Conservation (phyloP, 2,329 filamentous ascomycete species). For the Nannizziopsis barbatae region DNA sequence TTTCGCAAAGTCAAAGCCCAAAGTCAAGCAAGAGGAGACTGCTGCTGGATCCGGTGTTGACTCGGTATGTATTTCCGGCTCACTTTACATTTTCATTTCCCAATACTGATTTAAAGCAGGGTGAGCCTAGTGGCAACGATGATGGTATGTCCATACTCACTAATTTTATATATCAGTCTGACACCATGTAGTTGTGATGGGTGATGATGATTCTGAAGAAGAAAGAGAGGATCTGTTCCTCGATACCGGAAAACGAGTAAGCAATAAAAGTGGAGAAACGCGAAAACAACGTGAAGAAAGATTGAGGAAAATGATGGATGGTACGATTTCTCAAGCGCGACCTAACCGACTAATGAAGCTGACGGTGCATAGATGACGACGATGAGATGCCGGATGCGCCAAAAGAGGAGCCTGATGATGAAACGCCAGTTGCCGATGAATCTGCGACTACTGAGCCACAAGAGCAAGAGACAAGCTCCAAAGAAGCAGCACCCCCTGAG, state of each 20-base stretch:
- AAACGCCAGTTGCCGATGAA: constrained; percentile 11
- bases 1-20: constrained; percentile 61
- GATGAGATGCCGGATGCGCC: constrained; percentile 50
- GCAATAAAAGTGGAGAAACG: constrained; percentile 33
- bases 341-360: constrained; percentile 12
- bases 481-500: constrained; percentile 35
- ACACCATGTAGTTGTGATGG: constrained; percentile 33
- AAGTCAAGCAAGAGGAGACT: constrained; percentile 37
- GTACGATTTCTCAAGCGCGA: constrained; percentile 31
- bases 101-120: constrained; percentile 20
- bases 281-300: constrained; percentile 55
- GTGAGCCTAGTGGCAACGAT: constrained; percentile 32
- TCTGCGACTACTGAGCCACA: constrained; percentile 14
- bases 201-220: constrained; percentile 41
- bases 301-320: constrained; percentile 65
- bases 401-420: constrained; percentile 17
- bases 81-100: constrained; percentile 17
- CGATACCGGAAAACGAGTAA: constrained; percentile 27
- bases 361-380: constrained; percentile 38
- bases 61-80: constrained; percentile 25
- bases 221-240: constrained; percentile 44
- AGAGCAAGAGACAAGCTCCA: constrained; percentile 16
- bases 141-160: constrained; percentile 37
- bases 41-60: constrained; percentile 25
- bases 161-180: background rate